These are phyloP conservation scores for Flaveria trinervia DNA, from an alignment of 129 eudicot genomes.

Conservation along the genomic window DNA sequence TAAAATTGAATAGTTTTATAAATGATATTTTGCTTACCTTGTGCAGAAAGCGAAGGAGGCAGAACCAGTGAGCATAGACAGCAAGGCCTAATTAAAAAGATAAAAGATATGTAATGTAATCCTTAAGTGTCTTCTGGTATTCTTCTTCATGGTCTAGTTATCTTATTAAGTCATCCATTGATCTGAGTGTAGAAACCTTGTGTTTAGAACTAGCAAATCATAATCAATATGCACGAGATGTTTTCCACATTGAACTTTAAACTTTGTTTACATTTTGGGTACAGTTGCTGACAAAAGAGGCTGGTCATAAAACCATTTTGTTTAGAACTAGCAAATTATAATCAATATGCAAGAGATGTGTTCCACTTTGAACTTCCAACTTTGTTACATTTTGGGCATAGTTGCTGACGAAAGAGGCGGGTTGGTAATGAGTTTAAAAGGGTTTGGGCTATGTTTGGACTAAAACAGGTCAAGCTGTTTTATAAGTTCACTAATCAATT, in stretches of 20 bases:
- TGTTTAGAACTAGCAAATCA: too few species aligned
- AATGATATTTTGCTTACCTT: background rate
- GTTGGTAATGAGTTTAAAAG: too few species aligned
- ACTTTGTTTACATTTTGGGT: background rate
- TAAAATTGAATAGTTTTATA: background rate
- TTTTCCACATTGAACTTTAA: background rate
- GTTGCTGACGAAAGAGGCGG: too few species aligned
- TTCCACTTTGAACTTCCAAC: background rate
- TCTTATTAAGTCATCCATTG: too few species aligned
- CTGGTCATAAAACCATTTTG: background rate
- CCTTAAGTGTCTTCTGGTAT: too few species aligned
- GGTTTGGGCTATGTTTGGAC: too few species aligned
- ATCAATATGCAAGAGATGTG: background rate
- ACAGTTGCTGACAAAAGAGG: too few species aligned
- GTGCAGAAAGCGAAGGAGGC: conserved; percentile 66
- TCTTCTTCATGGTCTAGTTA: too few species aligned
- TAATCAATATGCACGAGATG: background rate
- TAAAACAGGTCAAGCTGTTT: too few species aligned
- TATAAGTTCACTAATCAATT: too few species aligned
- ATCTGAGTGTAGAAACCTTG: background rate
- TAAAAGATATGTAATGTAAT: background rate
- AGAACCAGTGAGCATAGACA: conserved; percentile 67
- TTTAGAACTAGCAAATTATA: too few species aligned
- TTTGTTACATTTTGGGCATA: background rate
- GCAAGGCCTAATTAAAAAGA: conserved; percentile 48